A percentile compares a stretch with the other conserved stretches of the same genome.
phyloP scores from a whole-genome alignment of 164 flowering plant species.

The Vitis labrusca region DNA sequence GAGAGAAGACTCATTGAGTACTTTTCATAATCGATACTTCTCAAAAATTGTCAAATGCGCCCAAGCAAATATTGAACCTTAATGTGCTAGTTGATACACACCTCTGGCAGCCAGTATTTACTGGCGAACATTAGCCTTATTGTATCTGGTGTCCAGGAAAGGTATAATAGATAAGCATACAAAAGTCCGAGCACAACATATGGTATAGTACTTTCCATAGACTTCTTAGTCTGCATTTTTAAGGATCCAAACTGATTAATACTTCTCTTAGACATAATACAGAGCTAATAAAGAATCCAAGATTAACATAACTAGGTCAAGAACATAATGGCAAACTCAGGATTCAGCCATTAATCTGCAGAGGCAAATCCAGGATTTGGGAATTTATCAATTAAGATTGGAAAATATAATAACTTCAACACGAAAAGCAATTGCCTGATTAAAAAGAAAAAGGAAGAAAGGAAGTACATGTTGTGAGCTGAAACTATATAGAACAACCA shows the following conservation, averaged over 20 bases:
- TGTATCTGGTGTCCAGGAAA: constrained; percentile 96
- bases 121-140: constrained; percentile 72
- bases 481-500: too few species aligned
- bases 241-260: background rate
- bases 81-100: constrained; percentile 16
- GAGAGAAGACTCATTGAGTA: background rate
- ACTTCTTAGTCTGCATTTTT: constrained; percentile 72
- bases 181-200: constrained; percentile 68
- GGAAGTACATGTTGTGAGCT: background rate
- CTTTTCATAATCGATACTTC: too few species aligned
- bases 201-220: constrained; percentile 72
- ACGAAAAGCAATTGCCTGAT: background rate
- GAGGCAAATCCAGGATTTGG: too few species aligned
- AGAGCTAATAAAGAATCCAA: background rate
- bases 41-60: too few species aligned
- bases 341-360: too few species aligned
- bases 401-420: too few species aligned
- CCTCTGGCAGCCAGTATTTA: constrained; percentile 93
- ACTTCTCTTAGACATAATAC: background rate
- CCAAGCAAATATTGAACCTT: background rate
- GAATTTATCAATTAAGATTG: too few species aligned
- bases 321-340: background rate
- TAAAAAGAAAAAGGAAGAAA: background rate
- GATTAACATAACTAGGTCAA: background rate
- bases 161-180: constrained; percentile 79